A percentile compares a stretch with the other conserved stretches of the same genome.
phyloP scores from a whole-genome alignment of 805 yeast species.

The Tanozyma kutaoensis region DNA sequence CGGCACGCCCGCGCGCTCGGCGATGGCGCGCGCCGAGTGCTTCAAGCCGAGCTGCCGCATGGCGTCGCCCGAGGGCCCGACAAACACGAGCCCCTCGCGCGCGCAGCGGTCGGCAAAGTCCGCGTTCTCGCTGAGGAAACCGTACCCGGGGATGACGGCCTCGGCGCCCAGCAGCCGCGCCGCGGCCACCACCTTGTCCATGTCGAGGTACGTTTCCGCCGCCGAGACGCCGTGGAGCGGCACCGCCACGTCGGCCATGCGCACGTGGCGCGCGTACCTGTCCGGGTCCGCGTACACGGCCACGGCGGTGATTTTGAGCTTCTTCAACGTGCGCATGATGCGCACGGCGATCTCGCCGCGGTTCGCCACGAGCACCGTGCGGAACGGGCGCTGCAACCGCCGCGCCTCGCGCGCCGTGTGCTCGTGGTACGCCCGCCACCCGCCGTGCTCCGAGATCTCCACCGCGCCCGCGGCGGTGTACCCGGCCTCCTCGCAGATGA shows the following conservation, averaged over 20 bases:
- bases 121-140: conserved; percentile 92
- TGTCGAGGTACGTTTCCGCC: conserved; percentile 79
- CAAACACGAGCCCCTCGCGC: conserved; percentile 74
- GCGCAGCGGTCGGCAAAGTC: conserved; percentile 86
- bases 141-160: conserved; percentile 98
- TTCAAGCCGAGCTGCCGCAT: conserved; percentile 84
- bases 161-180: conserved; percentile 77
- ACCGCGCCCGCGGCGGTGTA: conserved; percentile 56
- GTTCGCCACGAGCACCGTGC: conserved; percentile 85
- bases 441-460: conserved; percentile 81
- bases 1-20: conserved; percentile 85
- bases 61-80: conserved; percentile 94
- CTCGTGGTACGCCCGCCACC: conserved; percentile 63
- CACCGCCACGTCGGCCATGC: conserved; percentile 69
- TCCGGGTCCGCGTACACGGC: conserved; percentile 91
- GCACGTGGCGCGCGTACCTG: conserved; percentile 76
- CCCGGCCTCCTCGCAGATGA: conserved; percentile 88
- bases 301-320: conserved; percentile 62
- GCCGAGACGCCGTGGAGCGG: conserved; percentile 74
- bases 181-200: conserved; percentile 76
- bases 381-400: conserved; percentile 43
- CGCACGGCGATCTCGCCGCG: conserved; percentile 97
- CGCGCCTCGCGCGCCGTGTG: conserved; percentile 11
- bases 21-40: conserved; percentile 94
- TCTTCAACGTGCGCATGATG: conserved; percentile 77